These are phyloP conservation scores for Coccinonectria pachysandricola DNA, from an alignment of 2,329 filamentous ascomycete species.

Conservation along the genomic window DNA sequence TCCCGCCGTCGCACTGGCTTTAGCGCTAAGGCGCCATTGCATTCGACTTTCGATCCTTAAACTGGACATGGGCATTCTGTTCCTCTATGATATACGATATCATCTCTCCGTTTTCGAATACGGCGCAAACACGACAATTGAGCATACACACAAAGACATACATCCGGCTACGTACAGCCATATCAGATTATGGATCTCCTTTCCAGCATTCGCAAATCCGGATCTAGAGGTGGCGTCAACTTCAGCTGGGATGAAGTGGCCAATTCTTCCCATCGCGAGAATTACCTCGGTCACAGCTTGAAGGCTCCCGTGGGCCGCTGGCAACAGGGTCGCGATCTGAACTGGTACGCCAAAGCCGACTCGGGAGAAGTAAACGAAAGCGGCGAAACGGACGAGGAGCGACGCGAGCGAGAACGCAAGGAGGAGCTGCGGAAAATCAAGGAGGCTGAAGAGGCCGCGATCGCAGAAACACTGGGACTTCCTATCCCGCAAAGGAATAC, in stretches of 20 bases:
- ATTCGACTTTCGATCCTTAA: too few relatives aligned
- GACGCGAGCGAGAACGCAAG: slow-evolving; percentile 49
- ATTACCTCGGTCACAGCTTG: slow-evolving; percentile 77
- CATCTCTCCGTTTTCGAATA: too few relatives aligned
- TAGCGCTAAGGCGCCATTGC: too few relatives aligned
- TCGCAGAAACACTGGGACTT: slow-evolving; percentile 72
- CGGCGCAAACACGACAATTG: too few relatives aligned
- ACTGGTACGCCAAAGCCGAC: slow-evolving; percentile 53
- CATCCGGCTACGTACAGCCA: background rate
- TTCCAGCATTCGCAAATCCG: slow-evolving; percentile 78
- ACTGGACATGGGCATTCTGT: too few relatives aligned
- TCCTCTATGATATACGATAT: too few relatives aligned
- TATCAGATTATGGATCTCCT: slow-evolving; percentile 70
- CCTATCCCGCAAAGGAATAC: slow-evolving; percentile 53
- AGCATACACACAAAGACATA: background rate
- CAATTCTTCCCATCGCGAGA: slow-evolving; percentile 78
- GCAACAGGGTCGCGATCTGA: slow-evolving; percentile 65
- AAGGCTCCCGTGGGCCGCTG: slow-evolving; percentile 89
- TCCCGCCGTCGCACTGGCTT: slow-evolving; percentile 4
- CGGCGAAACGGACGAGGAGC: slow-evolving; percentile 49
- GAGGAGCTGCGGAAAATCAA: slow-evolving; percentile 77
- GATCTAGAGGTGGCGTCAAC: slow-evolving; percentile 86
- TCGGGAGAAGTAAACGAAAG: slow-evolving; percentile 34
- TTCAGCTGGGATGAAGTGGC: slow-evolving; percentile 97
- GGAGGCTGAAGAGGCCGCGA: slow-evolving; percentile 85